A percentile compares a stretch with the other conserved stretches of the same genome.
Evolutionary conservation across 2,329 filamentous ascomycete species (phyloP).

Genomic region (Fusarium sp.): DNA sequence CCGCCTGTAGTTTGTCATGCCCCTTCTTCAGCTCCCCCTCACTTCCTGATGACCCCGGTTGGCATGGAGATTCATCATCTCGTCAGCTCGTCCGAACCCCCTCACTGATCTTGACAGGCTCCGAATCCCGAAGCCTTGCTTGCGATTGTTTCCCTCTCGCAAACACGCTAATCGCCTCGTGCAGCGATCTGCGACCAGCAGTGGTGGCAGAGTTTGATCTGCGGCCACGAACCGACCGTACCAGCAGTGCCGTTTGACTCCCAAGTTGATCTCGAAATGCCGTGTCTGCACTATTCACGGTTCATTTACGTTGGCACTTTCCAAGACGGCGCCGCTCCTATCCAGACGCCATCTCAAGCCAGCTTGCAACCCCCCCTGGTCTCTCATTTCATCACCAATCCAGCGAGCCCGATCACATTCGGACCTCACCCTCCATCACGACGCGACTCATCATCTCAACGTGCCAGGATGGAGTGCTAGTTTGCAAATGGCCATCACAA

Average conservation of each 20-base stretch:
- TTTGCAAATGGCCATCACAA: constrained; percentile 6
- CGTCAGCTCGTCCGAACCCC: constrained; percentile 30
- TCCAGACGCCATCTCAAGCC: constrained; percentile 20
- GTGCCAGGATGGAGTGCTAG: constrained; percentile 20
- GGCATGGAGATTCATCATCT: constrained; percentile 9
- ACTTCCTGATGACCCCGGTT: constrained; percentile 24
- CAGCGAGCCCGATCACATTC: constrained; percentile 9
- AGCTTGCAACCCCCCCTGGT: constrained; percentile 18
- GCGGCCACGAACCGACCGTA: constrained; percentile 8
- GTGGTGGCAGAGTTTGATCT: constrained; percentile 20
- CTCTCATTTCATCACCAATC: constrained; percentile 16
- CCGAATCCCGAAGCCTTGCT: constrained; percentile 32
- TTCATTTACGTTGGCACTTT: not conserved
- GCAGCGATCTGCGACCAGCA: constrained; percentile 25
- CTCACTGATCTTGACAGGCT: constrained; percentile 21
- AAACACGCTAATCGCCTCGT: constrained; percentile 12
- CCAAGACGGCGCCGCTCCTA: constrained; percentile 4
- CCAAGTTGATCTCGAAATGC: not conserved
- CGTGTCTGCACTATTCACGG: not conserved
- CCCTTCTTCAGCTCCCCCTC: constrained; percentile 15
- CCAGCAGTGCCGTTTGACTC: constrained; percentile 3
- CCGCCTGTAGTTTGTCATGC: constrained; percentile 18
- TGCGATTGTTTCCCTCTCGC: not conserved
- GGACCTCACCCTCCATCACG: constrained; percentile 27
- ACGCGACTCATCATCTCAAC: constrained; percentile 26